A percentile compares a stretch with the other conserved stretches of the same genome.
Conservation (phyloP, 495 filamentous ascomycete species). For the Beverwykella pulmonaria region DNA sequence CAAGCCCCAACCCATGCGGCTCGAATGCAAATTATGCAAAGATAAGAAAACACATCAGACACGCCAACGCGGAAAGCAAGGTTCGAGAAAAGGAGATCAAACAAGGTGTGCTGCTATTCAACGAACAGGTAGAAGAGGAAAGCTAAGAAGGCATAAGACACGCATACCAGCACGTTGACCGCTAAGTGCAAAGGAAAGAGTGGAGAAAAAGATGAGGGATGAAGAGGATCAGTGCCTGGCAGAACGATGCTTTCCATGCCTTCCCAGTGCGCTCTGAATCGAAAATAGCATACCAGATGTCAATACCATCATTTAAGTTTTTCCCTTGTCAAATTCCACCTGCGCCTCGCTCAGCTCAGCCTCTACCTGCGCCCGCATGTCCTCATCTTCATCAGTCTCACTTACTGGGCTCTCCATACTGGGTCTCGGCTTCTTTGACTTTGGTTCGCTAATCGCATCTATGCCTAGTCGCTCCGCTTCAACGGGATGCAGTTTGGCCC, state of each 20-base stretch:
- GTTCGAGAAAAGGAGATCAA: too few relatives aligned
- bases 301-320: constrained; percentile 10
- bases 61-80: background rate
- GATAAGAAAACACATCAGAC: background rate
- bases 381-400: constrained; percentile 25
- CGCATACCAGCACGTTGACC: too few relatives aligned
- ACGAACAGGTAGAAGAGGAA: too few relatives aligned
- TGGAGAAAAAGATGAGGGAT: too few relatives aligned
- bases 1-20: background rate
- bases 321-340: constrained; percentile 28
- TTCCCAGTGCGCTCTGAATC: background rate
- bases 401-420: background rate
- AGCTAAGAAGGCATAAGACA: too few relatives aligned
- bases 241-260: too few relatives aligned
- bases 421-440: constrained; percentile 13
- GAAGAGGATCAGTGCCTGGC: too few relatives aligned
- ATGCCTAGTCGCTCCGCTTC: constrained; percentile 26
- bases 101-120: too few relatives aligned
- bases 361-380: constrained; percentile 24
- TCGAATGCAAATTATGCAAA: background rate
- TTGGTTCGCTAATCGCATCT: background rate
- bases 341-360: constrained; percentile 20
- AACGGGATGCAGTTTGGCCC: constrained; percentile 24
- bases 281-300: background rate
- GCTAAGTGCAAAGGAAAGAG: too few relatives aligned